Conservation (phyloP, 768 basidiomycete species). For the Lactifluus hygrophoroides region DNA sequence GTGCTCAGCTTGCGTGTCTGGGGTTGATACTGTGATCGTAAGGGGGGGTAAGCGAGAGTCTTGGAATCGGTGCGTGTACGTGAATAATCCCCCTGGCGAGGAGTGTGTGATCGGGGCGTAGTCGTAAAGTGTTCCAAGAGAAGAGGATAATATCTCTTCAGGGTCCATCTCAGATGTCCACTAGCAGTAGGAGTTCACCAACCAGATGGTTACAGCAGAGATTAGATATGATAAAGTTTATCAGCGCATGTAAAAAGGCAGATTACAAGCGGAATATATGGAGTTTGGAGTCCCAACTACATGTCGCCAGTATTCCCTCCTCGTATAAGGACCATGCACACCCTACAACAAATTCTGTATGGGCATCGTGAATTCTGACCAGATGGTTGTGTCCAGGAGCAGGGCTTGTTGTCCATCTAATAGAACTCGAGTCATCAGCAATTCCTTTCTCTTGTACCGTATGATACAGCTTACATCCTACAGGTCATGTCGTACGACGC, state of each 20-base stretch:
- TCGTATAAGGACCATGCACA: slow-evolving; percentile 91
- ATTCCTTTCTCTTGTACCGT: neutral
- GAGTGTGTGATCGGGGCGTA: slow-evolving; percentile 53
- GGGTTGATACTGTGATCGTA: slow-evolving; percentile 42
- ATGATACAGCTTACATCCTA: slow-evolving; percentile 54
- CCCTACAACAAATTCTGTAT: slow-evolving; percentile 93
- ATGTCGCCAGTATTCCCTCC: slow-evolving; percentile 78
- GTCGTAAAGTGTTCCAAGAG: slow-evolving; percentile 54
- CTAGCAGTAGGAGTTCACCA: too few relatives aligned
- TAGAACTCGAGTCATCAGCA: neutral
- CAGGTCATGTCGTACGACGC: slow-evolving; percentile 95
- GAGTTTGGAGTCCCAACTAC: slow-evolving; percentile 85
- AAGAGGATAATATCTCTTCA: slow-evolving; percentile 61
- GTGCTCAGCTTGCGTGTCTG: slow-evolving; percentile 60
- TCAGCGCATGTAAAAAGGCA: too few relatives aligned
- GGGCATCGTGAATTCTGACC: slow-evolving; percentile 70
- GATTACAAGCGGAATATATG: slow-evolving; percentile 57
- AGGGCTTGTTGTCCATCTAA: slow-evolving; percentile 65
- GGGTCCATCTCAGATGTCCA: slow-evolving; percentile 28
- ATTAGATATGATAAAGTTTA: too few relatives aligned
- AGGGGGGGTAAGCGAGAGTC: slow-evolving; percentile 1
- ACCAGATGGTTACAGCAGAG: neutral
- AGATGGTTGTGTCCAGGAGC: slow-evolving; percentile 42
- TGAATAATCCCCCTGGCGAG: slow-evolving; percentile 45
- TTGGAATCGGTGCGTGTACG: slow-evolving; percentile 29